phyloP scores from a whole-genome alignment of 2,329 filamentous ascomycete species.

The Diplodia seriata region DNA sequence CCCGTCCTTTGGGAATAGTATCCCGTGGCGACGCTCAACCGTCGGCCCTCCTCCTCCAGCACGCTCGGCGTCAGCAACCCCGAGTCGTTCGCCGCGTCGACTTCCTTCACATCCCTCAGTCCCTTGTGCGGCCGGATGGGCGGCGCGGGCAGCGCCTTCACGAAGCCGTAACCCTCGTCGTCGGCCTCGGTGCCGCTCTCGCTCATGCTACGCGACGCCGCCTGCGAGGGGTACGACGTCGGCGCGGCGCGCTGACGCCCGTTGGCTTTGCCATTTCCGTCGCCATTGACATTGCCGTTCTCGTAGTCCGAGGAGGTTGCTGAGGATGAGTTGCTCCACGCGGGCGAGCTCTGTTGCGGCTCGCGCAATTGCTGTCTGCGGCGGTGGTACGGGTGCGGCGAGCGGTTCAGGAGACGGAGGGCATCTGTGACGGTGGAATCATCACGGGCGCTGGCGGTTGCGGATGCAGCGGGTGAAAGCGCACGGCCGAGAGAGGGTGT shows the following conservation, averaged over 20 bases:
- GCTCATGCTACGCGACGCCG: slow-evolving; percentile 54
- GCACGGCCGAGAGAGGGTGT: not conserved
- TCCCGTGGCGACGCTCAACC: slow-evolving; percentile 40
- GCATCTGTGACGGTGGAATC: slow-evolving; percentile 17
- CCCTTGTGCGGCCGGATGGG: slow-evolving; percentile 78
- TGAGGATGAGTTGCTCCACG: slow-evolving; percentile 17
- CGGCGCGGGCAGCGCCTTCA: slow-evolving; percentile 84
- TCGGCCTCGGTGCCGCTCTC: slow-evolving; percentile 96
- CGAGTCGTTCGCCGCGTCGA: slow-evolving; percentile 34
- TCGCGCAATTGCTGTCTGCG: slow-evolving; percentile 33
- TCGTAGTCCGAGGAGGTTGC: slow-evolving; percentile 16
- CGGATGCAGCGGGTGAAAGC: not conserved
- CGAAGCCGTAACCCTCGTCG: slow-evolving; percentile 78
- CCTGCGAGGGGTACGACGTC: slow-evolving; percentile 20
- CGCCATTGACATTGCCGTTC: not conserved
- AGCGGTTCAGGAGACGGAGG: slow-evolving; percentile 47
- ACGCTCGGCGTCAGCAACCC: slow-evolving; percentile 56
- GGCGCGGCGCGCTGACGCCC: slow-evolving; percentile 1
- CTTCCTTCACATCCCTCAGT: slow-evolving; percentile 62
- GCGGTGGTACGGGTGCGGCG: slow-evolving; percentile 49
- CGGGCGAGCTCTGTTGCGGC: not conserved
- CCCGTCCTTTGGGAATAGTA: slow-evolving; percentile 44
- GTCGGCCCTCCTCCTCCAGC: slow-evolving; percentile 55
- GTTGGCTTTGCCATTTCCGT: not conserved
- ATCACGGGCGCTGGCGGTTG: not conserved